Evolutionary conservation across 192 early-diverging fungal species (phyloP).

Genomic region (Coemansia sp.): DNA sequence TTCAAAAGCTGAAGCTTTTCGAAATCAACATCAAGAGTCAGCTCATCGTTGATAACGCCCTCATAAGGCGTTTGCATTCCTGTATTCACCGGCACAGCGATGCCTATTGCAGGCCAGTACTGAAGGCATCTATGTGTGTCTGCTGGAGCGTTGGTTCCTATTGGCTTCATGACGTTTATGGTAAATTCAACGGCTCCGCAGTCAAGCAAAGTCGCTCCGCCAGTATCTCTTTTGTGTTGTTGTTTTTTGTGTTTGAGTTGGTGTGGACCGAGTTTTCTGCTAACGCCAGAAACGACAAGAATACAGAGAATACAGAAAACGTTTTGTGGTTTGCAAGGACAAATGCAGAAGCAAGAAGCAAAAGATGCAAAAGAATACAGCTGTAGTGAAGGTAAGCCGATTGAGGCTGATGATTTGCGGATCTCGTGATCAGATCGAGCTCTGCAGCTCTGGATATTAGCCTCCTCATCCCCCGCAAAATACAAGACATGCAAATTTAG

Average conservation of each 20-base stretch:
- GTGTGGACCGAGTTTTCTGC: neutral
- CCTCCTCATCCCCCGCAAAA: neutral
- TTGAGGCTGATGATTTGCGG: neutral
- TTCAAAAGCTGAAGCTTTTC: slow-evolving; percentile 18
- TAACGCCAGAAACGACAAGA: neutral
- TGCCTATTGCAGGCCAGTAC: slow-evolving; percentile 38
- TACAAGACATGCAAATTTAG: neutral
- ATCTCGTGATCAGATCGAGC: neutral
- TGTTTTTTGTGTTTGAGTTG: neutral
- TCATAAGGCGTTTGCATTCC: slow-evolving; percentile 28
- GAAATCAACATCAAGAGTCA: slow-evolving; percentile 29
- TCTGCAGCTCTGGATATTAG: too few relatives aligned
- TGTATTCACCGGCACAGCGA: slow-evolving; percentile 24
- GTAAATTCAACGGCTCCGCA: neutral
- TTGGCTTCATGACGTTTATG: slow-evolving; percentile 24
- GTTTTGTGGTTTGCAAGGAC: neutral
- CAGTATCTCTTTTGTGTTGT: neutral
- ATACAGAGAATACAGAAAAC: neutral
- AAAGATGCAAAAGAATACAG: neutral
- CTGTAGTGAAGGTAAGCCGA: neutral
- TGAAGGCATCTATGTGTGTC: slow-evolving; percentile 43
- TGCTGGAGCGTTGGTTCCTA: slow-evolving; percentile 28
- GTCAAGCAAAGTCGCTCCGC: neutral
- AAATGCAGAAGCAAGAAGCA: neutral
- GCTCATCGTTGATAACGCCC: slow-evolving; percentile 11